Evolutionary conservation across 129 eudicot species (phyloP), one percentile per base, ranked within the genome.

Genomic region (Gnaphalium uliginosum): DNA sequence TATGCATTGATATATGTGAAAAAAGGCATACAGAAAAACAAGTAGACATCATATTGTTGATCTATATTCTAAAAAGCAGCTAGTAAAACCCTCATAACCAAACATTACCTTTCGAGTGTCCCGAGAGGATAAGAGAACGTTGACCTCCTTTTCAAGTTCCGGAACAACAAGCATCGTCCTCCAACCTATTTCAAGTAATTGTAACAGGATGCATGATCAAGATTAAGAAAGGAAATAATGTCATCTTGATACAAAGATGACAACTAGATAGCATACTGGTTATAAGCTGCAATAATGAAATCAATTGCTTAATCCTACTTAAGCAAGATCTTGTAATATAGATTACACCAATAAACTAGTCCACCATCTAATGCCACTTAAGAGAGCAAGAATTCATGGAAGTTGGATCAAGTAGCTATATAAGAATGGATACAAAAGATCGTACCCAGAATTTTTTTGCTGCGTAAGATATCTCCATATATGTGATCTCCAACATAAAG

Each of bases 131-230:
- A 88, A 79, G 5, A 94, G 91, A 76, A 90, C 82, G 71, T 85
- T 83, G 32, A 86, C 97, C 85, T 94, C 98, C 84, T 84, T 88
- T 82, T 88, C 98, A 88, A 94, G 97, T 86, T 94, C 98, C 6
- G 98, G 98, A 81, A 94, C 96, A 62, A 90, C 96, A 56, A 94
- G 98, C 98, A 94, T 94, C 66, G 98, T 94, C 83, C 98, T 90
- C 98, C 98, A 94, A 26, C 98, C 98, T 93, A 82, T 35, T 73
- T 64, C 79, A 63, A 39, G 69, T 14, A 4, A 71, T 11, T 72
- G 51, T 60, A 68, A 67, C 8, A 57, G 21, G 53, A 41, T 37
- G 25, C 8, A 27, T 29, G 57, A 68, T 39, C 48, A 23, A 68
- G 17, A 72, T 32, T 62, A n/a, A 21, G 14, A 46, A 25, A 37